phyloP scores from a whole-genome alignment of 2,329 filamentous ascomycete genomes.

The Arthrobotrys pseudoclavata region DNA sequence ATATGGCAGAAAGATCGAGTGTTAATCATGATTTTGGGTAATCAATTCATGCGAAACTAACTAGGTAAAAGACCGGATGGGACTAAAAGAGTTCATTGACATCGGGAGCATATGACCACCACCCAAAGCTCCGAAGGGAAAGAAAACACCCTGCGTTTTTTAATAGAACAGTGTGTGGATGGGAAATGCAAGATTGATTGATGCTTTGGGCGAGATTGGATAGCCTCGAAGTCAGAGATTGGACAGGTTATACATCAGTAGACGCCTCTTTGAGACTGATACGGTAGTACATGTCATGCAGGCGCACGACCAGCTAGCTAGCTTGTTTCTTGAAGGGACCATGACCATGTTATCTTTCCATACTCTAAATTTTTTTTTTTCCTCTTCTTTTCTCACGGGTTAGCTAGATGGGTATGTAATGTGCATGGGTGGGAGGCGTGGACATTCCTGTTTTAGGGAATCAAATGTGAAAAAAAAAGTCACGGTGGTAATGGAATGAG shows the following conservation, averaged over 20 bases:
- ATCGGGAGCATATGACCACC: no score
- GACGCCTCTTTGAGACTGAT: slow-evolving; percentile 10
- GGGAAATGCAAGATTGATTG: slow-evolving; percentile 1
- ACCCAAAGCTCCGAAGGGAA: not conserved
- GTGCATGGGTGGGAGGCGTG: slow-evolving; percentile 21
- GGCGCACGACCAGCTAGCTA: slow-evolving; percentile 55
- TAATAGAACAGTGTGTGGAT: not conserved
- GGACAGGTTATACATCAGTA: not conserved
- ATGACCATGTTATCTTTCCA: slow-evolving; percentile 7
- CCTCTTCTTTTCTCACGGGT: not conserved
- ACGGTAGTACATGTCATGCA: slow-evolving; percentile 43
- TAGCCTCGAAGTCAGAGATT: not conserved
- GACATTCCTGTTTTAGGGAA: slow-evolving; percentile 52
- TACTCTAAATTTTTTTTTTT: slow-evolving; percentile 8
- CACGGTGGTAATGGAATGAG: not conserved
- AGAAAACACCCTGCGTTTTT: not conserved
- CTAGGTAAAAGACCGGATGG: no score
- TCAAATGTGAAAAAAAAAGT: not conserved
- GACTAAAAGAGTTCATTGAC: no score
- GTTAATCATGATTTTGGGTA: no score
- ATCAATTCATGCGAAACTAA: no score
- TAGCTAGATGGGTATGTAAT: not conserved
- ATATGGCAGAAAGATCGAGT: not conserved
- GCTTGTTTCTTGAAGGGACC: not conserved
- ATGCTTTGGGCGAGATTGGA: not conserved